Base-by-base conservation (phyloP, 352 stramenopile genomes). In the Aphanomyces invadans region DNA sequence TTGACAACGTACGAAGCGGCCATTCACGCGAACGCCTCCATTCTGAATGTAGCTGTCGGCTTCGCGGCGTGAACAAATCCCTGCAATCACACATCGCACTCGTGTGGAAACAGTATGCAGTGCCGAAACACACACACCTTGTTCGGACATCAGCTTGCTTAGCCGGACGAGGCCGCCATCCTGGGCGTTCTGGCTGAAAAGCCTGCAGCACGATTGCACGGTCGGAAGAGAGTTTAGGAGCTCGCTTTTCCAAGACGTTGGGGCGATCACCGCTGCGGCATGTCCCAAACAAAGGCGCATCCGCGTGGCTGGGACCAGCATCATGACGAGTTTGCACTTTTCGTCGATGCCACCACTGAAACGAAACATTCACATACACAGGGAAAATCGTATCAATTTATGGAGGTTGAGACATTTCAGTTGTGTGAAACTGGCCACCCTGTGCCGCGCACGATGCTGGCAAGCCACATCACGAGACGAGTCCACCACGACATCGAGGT, bases 1-100 rank as follows among this genome's bases (percentile, higher is more conserved):
- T 26, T 2, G 5, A 31, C 23, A 63, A 45, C 52, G 28, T 25
- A 61, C 60, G 19, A 46, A 33, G 23, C 49, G 73, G 53, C 83
- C 80, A 70, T 94, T 81, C 42, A 94, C 85, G 52, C 89, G 67
- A 44, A 94, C 85, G 51, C 70, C 73, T 57, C 83, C 83, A 7
- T 72, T 74, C 65, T 91, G 81, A 62, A 94, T 94, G 71, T 91
- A 92, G 5, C 73, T 74, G 38, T 94, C 85, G 5, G 83, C 85
- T 68, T 94, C 85, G 55, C 83, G 85, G 9, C 85, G 79, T 57
- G 83, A 92, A 69, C 85, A 94, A 17, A 94, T 71, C 0, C 83
- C 81, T 75, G 23, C 26, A 44, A 5, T 3, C 19, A 44, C 38
- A 0, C 29, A 57, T 12, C 21, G 10, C 33, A 4, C 46, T 33